Evolutionary conservation across 495 filamentous ascomycete species (phyloP), one percentile per base, ranked within the genome.

Genomic region (Podospora fimiseda): DNA sequence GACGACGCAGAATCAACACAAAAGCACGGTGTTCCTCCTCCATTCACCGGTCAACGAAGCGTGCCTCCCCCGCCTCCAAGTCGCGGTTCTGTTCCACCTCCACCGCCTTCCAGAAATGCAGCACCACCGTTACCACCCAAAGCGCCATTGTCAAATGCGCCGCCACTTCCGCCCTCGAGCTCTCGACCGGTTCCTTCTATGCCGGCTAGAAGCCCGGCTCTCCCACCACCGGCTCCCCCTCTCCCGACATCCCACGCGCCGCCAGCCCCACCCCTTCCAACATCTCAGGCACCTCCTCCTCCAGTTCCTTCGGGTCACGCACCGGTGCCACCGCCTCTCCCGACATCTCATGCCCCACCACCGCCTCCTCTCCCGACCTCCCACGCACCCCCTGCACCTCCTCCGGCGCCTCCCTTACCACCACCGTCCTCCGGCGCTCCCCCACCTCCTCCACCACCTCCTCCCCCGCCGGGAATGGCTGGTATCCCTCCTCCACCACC

Each of bases 1-100:
- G 87, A 92, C 24, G 87, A 65, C 24, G 63, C 58, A 65, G 68
- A 78, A 14, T 66, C 75, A 16, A 40, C 62, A 37, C 70, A 74
- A 23, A 85, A 74, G 55, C 89, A 87, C 64, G 80, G 78, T 18
- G 90, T 96, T 13, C 90, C 93, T 23, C 92, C 92, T 15, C 84
- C 87, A 18, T 95, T 95, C 63, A 69, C 78, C 47, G 85, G 86
- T 36, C 81, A 86, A 57, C 74, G 85, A 48, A 82, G 80, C 46
- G 65, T 78, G 19, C 87, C 88, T 23, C 89, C 90, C 14, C 84
- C 87, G 50, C 85, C 89, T 19, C 90, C 89, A 50, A 82, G 74
- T 59, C 82, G 87, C 15, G 82, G 78, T 36, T 68, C 83, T 20
- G 73, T 78, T 11, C 83, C 84, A 46, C 86, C 85, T 1, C 81